Conservation (phyloP, 306 rosid species). For the Arachis stenosperma region DNA sequence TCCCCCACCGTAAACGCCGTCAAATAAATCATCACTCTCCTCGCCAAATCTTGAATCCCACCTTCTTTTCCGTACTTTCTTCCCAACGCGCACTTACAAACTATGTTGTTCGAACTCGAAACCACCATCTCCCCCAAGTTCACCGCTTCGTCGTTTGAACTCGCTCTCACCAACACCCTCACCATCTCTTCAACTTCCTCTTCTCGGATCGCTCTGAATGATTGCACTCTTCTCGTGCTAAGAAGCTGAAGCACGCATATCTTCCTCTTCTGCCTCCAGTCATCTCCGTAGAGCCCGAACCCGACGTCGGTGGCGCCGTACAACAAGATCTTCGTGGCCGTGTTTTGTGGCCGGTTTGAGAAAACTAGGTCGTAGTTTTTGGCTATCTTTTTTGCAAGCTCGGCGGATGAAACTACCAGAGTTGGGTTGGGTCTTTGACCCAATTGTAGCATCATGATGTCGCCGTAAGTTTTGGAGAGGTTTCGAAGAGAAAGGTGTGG, state of each 20-base stretch:
- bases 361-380: slow-evolving; percentile 12
- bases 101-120: slow-evolving; percentile 27
- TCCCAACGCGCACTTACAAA: slow-evolving; percentile 43
- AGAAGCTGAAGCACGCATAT: slow-evolving; percentile 44
- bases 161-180: slow-evolving; percentile 28
- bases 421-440: slow-evolving; percentile 40
- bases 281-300: slow-evolving; percentile 40
- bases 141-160: too few species aligned
- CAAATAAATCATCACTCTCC: not conserved
- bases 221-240: slow-evolving; percentile 43
- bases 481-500: slow-evolving; percentile 42
- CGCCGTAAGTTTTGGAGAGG: slow-evolving; percentile 44
- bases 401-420: slow-evolving; percentile 38
- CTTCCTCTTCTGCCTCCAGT: slow-evolving; percentile 48
- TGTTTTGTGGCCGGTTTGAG: slow-evolving; percentile 14
- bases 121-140: not conserved
- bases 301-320: slow-evolving; percentile 42
- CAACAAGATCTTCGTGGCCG: slow-evolving; percentile 27
- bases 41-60: slow-evolving; percentile 25
- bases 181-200: slow-evolving; percentile 37
- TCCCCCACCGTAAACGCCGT: slow-evolving; percentile 38
- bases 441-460: slow-evolving; percentile 36
- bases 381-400: not conserved
- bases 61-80: slow-evolving; percentile 11
- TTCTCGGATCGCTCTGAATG: slow-evolving; percentile 26